phyloP scores from a whole-genome alignment of 352 stramenopile species.

The Pythium rhizo-oryzae region DNA sequence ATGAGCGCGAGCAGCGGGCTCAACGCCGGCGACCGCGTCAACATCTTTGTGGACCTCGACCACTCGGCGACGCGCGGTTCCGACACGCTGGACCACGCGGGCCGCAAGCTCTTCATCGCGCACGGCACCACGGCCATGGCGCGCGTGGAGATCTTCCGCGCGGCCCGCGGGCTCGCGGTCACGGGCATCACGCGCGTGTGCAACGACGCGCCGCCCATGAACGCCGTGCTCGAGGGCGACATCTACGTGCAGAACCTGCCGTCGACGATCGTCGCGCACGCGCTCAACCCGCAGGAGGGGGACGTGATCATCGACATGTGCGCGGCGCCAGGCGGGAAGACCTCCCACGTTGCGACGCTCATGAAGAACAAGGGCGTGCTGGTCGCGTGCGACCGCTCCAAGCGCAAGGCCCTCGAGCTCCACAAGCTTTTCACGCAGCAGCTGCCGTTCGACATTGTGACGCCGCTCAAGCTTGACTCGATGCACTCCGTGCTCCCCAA shows the following conservation, averaged over 20 bases:
- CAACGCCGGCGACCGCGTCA: slow-evolving; percentile 73
- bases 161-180: slow-evolving; percentile 63
- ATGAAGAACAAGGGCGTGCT: slow-evolving; percentile 89
- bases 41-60: slow-evolving; percentile 87
- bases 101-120: slow-evolving; percentile 81
- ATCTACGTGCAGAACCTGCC: slow-evolving; percentile 95
- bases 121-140: slow-evolving; percentile 72
- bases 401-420: slow-evolving; percentile 83
- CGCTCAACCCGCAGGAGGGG: slow-evolving; percentile 77
- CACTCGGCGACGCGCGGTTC: slow-evolving; percentile 76
- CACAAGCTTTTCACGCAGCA: slow-evolving; percentile 73
- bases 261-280: slow-evolving; percentile 91
- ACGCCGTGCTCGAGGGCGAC: slow-evolving; percentile 74
- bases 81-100: slow-evolving; percentile 67
- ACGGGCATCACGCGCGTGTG: slow-evolving; percentile 73
- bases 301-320: slow-evolving; percentile 95
- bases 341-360: slow-evolving; percentile 91
- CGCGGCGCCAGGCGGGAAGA: slow-evolving; percentile 93
- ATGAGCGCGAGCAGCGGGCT: slow-evolving; percentile 90
- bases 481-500: slow-evolving; percentile 83
- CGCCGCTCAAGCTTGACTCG: slow-evolving; percentile 81
- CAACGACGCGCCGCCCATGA: slow-evolving; percentile 86
- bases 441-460: slow-evolving; percentile 59
- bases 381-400: slow-evolving; percentile 91
- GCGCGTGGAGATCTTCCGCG: slow-evolving; percentile 80